Conservation (phyloP, 2,329 filamentous ascomycete genomes). For the Pestalotiopsis sp. region DNA sequence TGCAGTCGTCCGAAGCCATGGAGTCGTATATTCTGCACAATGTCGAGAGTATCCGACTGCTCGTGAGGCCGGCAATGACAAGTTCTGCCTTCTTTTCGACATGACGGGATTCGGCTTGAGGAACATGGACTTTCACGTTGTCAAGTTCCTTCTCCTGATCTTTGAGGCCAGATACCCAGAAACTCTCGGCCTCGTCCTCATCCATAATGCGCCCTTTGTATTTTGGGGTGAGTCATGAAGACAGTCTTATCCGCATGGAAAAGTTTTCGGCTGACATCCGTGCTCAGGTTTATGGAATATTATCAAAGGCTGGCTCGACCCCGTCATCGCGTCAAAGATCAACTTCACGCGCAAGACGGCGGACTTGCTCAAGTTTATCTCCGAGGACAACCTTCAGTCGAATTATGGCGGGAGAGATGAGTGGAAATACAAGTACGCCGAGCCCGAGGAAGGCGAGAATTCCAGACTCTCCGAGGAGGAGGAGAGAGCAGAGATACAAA, state of each 20-base stretch:
- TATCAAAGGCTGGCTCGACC: conserved; percentile 77
- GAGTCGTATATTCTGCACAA: conserved; percentile 41
- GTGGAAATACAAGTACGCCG: conserved; percentile 67
- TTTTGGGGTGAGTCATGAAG: conserved; percentile 48
- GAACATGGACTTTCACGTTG: conserved; percentile 77
- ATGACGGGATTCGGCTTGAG: conserved; percentile 71
- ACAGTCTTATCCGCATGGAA: neutral
- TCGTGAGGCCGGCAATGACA: conserved; percentile 23
- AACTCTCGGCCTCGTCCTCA: conserved; percentile 68
- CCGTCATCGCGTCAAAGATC: conserved; percentile 73
- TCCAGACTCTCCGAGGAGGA: conserved; percentile 47
- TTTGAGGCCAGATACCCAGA: conserved; percentile 81
- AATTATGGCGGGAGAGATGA: conserved; percentile 69
- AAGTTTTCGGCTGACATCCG: neutral
- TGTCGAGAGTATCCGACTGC: conserved; percentile 37
- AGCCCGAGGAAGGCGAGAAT: conserved; percentile 64
- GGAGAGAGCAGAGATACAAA: conserved; percentile 50
- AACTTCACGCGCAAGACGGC: conserved; percentile 67
- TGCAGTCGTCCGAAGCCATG: conserved; percentile 35
- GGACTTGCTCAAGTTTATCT: conserved; percentile 65
- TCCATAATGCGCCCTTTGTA: conserved; percentile 77
- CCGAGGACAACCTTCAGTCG: conserved; percentile 58
- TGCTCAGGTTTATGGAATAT: conserved; percentile 53
- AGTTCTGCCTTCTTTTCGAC: conserved; percentile 62
- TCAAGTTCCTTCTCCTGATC: conserved; percentile 80